These are phyloP conservation scores for Penicillium janthinellum DNA, from an alignment of 2,329 filamentous ascomycete species.

Conservation along the genomic window DNA sequence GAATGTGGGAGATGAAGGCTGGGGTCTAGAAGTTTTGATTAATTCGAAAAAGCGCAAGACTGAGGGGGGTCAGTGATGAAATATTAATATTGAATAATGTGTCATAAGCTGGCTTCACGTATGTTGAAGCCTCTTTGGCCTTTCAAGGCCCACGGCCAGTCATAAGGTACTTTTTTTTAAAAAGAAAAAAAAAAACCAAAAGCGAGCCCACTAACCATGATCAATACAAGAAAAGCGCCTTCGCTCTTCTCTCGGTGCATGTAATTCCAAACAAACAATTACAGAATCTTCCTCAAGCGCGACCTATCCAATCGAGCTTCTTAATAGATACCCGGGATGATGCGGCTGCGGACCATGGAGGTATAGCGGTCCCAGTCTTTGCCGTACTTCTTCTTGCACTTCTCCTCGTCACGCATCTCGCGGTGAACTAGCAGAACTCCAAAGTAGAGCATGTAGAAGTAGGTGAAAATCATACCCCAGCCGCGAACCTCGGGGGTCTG, in stretches of 20 bases:
- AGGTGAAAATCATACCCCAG: slow-evolving; percentile 85
- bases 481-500: slow-evolving; percentile 73
- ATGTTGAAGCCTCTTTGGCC: slow-evolving; percentile 2
- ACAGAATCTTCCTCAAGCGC: not conserved
- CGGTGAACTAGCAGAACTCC: slow-evolving; percentile 82
- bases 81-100: not conserved
- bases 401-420: slow-evolving; percentile 83
- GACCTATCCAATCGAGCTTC: not conserved
- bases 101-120: not conserved
- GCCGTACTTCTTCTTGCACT: slow-evolving; percentile 88
- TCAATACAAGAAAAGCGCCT: not conserved
- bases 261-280: not conserved
- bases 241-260: not conserved
- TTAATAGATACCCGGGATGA: slow-evolving; percentile 83
- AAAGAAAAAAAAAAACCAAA: not conserved
- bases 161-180: not conserved
- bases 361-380: slow-evolving; percentile 90
- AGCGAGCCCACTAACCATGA: not conserved
- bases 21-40: slow-evolving; percentile 38
- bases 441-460: slow-evolving; percentile 95
- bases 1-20: slow-evolving; percentile 42
- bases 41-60: slow-evolving; percentile 35
- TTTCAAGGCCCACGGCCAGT: not conserved
- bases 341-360: slow-evolving; percentile 75
- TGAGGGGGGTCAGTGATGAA: slow-evolving; percentile 9